Conservation (phyloP, 1,139 yeast genomes). For the Wickerhamomyces sp. region DNA sequence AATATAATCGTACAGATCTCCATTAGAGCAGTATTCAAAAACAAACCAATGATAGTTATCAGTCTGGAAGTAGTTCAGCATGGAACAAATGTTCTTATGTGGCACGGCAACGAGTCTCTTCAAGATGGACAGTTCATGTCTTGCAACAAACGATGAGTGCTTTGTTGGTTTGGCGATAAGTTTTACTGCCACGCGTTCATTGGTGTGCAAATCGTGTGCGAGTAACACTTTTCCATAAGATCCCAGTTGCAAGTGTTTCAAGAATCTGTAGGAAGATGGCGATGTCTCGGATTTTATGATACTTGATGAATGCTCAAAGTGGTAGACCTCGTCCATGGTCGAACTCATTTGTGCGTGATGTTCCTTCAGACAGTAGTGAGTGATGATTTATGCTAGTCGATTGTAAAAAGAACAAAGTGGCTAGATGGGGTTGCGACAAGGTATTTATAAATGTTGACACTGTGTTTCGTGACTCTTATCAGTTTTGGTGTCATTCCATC, state of each 20-base stretch:
- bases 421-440: too few species aligned
- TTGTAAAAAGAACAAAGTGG: too few species aligned
- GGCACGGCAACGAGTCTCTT: slow-evolving; percentile 40
- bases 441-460: too few species aligned
- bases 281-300: background rate
- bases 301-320: slow-evolving; percentile 5
- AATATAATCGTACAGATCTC: slow-evolving; percentile 81
- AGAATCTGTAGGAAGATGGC: slow-evolving; percentile 39
- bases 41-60: slow-evolving; percentile 45
- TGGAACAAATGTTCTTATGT: slow-evolving; percentile 44
- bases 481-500: too few species aligned
- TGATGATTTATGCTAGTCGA: too few species aligned
- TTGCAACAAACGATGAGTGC: slow-evolving; percentile 34
- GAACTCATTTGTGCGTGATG: background rate
- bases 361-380: too few species aligned
- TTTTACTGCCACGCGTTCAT: slow-evolving; percentile 62
- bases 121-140: slow-evolving; percentile 64
- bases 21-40: slow-evolving; percentile 79
- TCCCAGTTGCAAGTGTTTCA: slow-evolving; percentile 70
- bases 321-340: slow-evolving; percentile 5
- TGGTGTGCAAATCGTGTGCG: slow-evolving; percentile 49
- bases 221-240: slow-evolving; percentile 78
- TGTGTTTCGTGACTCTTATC: too few species aligned
- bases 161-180: slow-evolving; percentile 37
- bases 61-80: slow-evolving; percentile 71